Base-by-base conservation (phyloP, 805 yeast species). In the Wickerhamomyces mucosus region DNA sequence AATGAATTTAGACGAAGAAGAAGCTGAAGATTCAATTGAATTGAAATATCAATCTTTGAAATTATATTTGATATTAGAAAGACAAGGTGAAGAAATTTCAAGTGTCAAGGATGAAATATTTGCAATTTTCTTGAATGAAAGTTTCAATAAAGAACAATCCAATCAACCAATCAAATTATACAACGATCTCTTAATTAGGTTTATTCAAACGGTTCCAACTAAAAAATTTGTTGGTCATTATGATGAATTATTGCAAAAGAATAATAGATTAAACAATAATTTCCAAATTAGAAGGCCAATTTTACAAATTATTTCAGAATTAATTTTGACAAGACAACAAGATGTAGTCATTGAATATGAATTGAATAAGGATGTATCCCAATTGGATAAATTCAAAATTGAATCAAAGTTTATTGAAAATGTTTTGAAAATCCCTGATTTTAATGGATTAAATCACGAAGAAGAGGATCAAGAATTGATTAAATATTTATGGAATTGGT, bases 401-500 rank as follows among this genome's bases (percentile, higher is more conserved):
- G 54, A 59, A 12, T 28, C 40, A 15, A 23, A n/a, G 2, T 49
- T 80, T 20, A 37, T 78, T 7, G 40, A 54, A 0, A 45, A 47
- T 19, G 41, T 69, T 6, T 32, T 41, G 6, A 34, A 42, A 6
- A 42, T 50, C 2, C 45, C 56, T 18, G 50, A 58, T 4, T 46
- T 50, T 21, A 67, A 62, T 16, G 62, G 61, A 18, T 71, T 57
- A 7, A 47, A 45, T 12, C 46, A 46, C 15, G 42, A 45, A 33
- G 67, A 65, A 26, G 59, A 60, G 17, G 59, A 55, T 15, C 36
- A 42, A 18, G 50, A 48, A 4, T 49, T 63, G 27, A 46, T 65
- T 18, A 58, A 51, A 15, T 79, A 69, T 46, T 42, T 79, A 21
- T 78, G 82, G 77, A 58, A 73, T 34, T 86, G 94, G 94, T 58